Percentiles rank a stretch among this genome's conserved stretches.
phyloP scores from a whole-genome alignment of 2,329 filamentous ascomycete genomes.

The Cyphellophora attinorum region DNA sequence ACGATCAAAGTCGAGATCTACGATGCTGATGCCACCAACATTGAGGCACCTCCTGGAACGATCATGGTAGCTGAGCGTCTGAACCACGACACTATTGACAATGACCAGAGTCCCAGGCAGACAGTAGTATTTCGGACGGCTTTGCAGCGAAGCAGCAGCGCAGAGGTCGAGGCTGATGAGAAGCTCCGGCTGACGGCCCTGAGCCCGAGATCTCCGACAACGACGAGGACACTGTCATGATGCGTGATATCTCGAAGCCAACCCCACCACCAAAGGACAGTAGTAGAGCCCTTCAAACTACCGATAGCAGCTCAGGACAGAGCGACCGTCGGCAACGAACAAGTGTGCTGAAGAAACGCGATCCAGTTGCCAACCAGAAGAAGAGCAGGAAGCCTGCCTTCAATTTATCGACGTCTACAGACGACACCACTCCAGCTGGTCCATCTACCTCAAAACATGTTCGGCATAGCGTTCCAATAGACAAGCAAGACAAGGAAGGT shows the following conservation, averaged over 20 bases:
- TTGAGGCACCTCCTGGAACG: conserved; percentile 35
- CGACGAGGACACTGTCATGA: conserved; percentile 2
- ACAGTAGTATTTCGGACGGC: conserved; percentile 36
- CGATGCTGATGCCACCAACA: conserved; percentile 31
- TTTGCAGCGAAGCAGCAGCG: conserved; percentile 22
- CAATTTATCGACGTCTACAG: not conserved
- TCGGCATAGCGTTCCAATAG: not conserved
- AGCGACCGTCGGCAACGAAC: not conserved
- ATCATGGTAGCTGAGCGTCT: conserved; percentile 36
- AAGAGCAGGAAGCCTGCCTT: conserved; percentile 16
- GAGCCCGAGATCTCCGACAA: not conserved
- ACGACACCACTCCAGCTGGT: not conserved
- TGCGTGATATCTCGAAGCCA: conserved; percentile 1
- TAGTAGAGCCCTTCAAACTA: not conserved
- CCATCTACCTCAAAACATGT: not conserved
- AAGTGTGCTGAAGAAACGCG: not conserved
- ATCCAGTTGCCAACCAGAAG: conserved; percentile 18
- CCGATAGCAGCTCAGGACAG: not conserved
- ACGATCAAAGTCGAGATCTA: conserved; percentile 39
- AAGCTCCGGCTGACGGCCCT: conserved; percentile 2
- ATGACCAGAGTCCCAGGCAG: conserved; percentile 30
- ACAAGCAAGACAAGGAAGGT: conserved; percentile 13
- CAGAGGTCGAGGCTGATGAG: conserved; percentile 8
- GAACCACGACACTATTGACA: conserved; percentile 38
- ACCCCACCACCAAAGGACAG: not conserved